Evolutionary conservation across 257 asterid genomes (phyloP), one percentile per base, ranked within the genome.

Genomic region (Nicotiana otophora): DNA sequence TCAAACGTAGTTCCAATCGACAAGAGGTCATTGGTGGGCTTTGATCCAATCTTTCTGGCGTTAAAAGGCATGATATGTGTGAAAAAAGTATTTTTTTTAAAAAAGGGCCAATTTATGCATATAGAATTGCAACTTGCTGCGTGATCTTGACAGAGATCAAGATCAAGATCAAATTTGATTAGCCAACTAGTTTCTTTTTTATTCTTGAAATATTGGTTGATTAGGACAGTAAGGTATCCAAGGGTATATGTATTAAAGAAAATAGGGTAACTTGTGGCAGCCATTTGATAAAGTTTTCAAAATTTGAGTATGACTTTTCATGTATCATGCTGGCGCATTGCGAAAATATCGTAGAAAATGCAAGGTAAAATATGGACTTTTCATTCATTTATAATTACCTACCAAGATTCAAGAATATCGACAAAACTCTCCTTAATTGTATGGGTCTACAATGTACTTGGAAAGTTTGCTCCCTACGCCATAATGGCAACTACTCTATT

Each of bases 141-240:
- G 53, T 74, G 80, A 48, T 30, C 14, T 23, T 74, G 80, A 74
- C 62, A 74, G 5, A 74, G 79, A 26, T 48, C 80, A 74, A 74
- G 79, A 26, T 48, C 80, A 74, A 74, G 26, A 26, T 7, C 80
- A 74, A 48, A 23, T 74, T 74, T 74, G 23, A 74, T 74, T 74
- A 48, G 42, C 23, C 80, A 48, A 74, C 39, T 74, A 26, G 42
- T 1, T 0, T n/a, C 51, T 23, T 11, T 61, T 61, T 20, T 2
- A 4, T 64, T 64, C 31, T 74, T 23, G 16, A 74, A 15, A 26
- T 26, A 12, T 46, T 26, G 80, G 7, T 48, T 74, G 42, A 74
- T 46, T 74, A 74, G 42, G 26, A 74, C 62, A 48, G 26, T 70
- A 19, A 70, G 78, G 36, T 42, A 42, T 72, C 36, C 5, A 0